phyloP scores from a whole-genome alignment of 129 eudicot species.

The Flaveria trinervia region DNA sequence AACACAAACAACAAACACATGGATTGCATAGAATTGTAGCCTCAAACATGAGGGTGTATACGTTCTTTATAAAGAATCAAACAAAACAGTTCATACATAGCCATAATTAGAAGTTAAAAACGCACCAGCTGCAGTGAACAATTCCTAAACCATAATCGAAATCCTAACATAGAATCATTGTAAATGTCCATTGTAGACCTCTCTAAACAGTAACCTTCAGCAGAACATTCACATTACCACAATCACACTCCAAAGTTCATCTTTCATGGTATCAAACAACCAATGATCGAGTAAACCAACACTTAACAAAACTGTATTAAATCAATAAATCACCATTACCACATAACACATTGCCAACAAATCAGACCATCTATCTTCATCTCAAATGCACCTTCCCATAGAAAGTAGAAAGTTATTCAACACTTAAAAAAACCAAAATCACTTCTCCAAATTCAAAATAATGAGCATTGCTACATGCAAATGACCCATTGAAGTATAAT shows the following conservation, averaged over 20 bases:
- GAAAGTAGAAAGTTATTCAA: no score
- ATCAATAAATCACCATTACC: neutral
- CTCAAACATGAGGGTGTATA: neutral
- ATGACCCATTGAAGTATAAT: no score
- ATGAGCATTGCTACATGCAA: neutral
- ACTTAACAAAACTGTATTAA: neutral
- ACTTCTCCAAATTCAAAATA: neutral
- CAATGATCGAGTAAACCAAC: neutral
- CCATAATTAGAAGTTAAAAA: neutral
- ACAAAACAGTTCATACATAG: neutral
- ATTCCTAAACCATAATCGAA: slow-evolving; percentile 5
- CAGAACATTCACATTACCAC: slow-evolving; percentile 7
- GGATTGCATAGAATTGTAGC: neutral
- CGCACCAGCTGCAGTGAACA: slow-evolving; percentile 6
- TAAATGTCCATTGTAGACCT: neutral
- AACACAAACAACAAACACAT: slow-evolving; percentile 14
- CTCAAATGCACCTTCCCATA: neutral
- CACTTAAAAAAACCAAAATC: neutral
- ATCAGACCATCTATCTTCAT: slow-evolving; percentile 17
- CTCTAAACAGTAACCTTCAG: slow-evolving; percentile 6
- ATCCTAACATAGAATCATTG: neutral
- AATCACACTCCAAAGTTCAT: slow-evolving; percentile 12
- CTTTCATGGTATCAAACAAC: slow-evolving; percentile 20
- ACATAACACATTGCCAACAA: slow-evolving; percentile 5
- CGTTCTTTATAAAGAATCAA: neutral